phyloP scores from a whole-genome alignment of 2,329 filamentous ascomycete species.

The Aspergillus fructus region DNA sequence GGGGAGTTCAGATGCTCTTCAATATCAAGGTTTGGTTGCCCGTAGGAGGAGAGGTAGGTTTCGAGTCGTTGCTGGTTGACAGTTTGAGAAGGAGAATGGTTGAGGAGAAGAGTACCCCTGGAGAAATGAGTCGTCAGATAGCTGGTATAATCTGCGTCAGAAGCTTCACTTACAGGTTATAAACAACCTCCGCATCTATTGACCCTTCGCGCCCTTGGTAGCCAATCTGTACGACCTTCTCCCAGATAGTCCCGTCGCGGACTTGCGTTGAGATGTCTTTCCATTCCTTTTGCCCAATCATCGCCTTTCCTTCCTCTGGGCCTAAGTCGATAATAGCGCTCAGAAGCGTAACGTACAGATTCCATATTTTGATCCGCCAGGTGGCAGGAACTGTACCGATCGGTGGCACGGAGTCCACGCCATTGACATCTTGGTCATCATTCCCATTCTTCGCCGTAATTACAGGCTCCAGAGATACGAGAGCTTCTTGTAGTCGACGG shows the following conservation, averaged over 20 bases:
- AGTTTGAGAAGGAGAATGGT: constrained; percentile 80
- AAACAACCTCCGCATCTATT: constrained; percentile 89
- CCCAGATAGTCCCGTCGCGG: constrained; percentile 89
- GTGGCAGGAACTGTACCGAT: constrained; percentile 77
- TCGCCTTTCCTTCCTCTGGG: constrained; percentile 82
- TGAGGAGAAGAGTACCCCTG: constrained; percentile 84
- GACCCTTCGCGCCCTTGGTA: constrained; percentile 87
- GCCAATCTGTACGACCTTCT: constrained; percentile 81
- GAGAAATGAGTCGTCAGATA: constrained; percentile 5
- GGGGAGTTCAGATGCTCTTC: constrained; percentile 57
- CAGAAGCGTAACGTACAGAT: constrained; percentile 88
- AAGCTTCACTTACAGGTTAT: constrained; percentile 46
- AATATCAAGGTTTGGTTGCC: constrained; percentile 71
- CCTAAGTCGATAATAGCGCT: constrained; percentile 89
- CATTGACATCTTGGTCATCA: constrained; percentile 42
- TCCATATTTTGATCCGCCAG: constrained; percentile 94
- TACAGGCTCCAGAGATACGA: constrained; percentile 80
- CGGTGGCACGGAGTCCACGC: constrained; percentile 58
- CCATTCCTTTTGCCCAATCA: constrained; percentile 85
- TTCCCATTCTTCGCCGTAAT: constrained; percentile 59
- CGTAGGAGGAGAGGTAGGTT: constrained; percentile 78
- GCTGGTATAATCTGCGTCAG: background rate
- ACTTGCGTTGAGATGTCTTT: constrained; percentile 78
- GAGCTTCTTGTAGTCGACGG: constrained; percentile 83
- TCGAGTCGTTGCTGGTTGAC: constrained; percentile 87